Conservation (phyloP, 1,284 basidiomycete genomes). For the Mycosarcoma mackinlayi region DNA sequence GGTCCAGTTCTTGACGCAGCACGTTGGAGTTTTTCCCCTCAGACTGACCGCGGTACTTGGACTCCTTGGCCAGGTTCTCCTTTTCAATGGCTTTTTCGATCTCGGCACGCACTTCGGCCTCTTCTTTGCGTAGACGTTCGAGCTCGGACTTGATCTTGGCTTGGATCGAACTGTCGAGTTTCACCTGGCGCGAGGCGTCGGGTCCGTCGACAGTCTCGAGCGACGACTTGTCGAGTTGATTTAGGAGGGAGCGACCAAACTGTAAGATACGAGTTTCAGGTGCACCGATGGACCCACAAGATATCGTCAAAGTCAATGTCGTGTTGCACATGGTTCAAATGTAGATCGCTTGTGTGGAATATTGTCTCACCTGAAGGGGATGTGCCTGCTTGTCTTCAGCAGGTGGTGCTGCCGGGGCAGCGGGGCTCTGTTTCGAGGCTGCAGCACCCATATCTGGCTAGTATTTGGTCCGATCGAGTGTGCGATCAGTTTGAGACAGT, state of each 20-base stretch:
- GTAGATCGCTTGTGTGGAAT: too few species aligned
- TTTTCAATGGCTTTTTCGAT: conserved; percentile 64
- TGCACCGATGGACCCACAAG: too few species aligned
- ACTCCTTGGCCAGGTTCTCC: conserved; percentile 58
- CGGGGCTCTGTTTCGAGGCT: conserved; percentile 45
- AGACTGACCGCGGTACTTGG: conserved; percentile 49
- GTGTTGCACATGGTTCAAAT: too few species aligned
- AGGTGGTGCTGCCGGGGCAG: conserved; percentile 35
- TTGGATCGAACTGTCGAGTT: conserved; percentile 60
- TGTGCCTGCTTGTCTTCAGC: conserved; percentile 48
- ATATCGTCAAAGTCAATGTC: too few species aligned
- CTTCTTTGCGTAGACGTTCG: conserved; percentile 56
- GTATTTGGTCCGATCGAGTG: too few species aligned
- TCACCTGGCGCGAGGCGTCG: conserved; percentile 50
- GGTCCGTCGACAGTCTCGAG: conserved; percentile 44
- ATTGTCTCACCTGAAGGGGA: conserved; percentile 46
- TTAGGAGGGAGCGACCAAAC: conserved; percentile 54
- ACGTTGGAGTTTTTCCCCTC: conserved; percentile 60
- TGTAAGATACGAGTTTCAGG: too few species aligned
- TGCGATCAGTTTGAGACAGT: neutral
- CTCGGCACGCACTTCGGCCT: conserved; percentile 58
- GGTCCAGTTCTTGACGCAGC: conserved; percentile 60
- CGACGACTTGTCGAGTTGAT: conserved; percentile 49
- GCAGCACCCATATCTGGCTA: conserved; percentile 40
- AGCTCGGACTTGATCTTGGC: conserved; percentile 63